Evolutionary conservation across 2,329 filamentous ascomycete species (phyloP).

Genomic region (Xylaria sp.): DNA sequence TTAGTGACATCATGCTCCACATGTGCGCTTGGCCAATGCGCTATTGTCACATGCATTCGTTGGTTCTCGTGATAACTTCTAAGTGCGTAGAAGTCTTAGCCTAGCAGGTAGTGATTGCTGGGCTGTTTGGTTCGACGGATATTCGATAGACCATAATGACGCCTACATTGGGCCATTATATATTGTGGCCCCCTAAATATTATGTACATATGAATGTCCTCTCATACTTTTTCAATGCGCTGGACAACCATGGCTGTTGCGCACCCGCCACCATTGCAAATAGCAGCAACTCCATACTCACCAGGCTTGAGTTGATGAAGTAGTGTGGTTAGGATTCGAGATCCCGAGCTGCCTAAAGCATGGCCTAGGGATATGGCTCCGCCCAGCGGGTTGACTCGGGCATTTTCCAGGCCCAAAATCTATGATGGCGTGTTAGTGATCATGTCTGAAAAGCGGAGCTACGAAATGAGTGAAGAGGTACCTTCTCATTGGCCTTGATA

Average conservation of each 20-base stretch:
- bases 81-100: not conserved
- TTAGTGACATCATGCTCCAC: constrained; percentile 22
- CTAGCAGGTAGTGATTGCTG: not conserved
- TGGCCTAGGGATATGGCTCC: constrained; percentile 94
- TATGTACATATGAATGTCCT: constrained; percentile 3
- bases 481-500: constrained; percentile 93
- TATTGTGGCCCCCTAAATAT: not conserved
- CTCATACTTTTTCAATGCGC: constrained; percentile 66
- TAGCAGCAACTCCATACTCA: constrained; percentile 94
- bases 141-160: not conserved
- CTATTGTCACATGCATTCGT: constrained; percentile 9
- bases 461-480: constrained; percentile 47
- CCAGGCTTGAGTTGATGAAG: constrained; percentile 91
- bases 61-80: not conserved
- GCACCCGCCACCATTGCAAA: constrained; percentile 96
- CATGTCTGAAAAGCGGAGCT: not conserved
- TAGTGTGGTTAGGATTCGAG: constrained; percentile 87
- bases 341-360: constrained; percentile 92
- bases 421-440: constrained; percentile 47
- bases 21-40: not conserved
- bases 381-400: constrained; percentile 86
- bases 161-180: not conserved
- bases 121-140: not conserved
- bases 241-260: constrained; percentile 94
- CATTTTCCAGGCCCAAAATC: constrained; percentile 83